Percentiles rank a stretch among this genome's conserved stretches.
phyloP scores from a whole-genome alignment of 352 stramenopile species.

The Pythium utonaiense region DNA sequence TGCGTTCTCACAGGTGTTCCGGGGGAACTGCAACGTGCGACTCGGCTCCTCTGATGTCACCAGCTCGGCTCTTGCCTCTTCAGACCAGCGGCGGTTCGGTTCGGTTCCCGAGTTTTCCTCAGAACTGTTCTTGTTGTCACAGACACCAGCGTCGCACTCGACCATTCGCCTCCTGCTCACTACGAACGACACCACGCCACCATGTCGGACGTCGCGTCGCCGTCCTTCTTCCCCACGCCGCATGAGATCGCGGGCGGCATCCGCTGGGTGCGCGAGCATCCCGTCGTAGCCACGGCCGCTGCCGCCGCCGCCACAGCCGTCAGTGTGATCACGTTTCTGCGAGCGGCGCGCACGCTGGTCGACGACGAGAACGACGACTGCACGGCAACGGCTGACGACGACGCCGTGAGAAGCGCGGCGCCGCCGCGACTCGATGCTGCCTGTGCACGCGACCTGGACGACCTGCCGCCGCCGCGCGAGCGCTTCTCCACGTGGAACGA shows the following conservation, averaged over 20 bases:
- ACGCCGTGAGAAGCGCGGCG: too few relatives aligned
- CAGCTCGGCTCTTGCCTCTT: conserved; percentile 3
- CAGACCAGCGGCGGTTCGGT: conserved; percentile 9
- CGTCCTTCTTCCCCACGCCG: conserved; percentile 79
- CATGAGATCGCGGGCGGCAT: conserved; percentile 73
- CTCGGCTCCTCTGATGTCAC: conserved; percentile 24
- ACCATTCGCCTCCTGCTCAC: not conserved
- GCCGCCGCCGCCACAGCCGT: conserved; percentile 64
- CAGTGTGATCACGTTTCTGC: conserved; percentile 63
- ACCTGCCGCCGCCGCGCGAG: conserved; percentile 16
- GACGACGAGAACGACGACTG: conserved; percentile 19
- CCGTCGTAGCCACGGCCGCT: conserved; percentile 63
- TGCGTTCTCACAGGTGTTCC: not conserved
- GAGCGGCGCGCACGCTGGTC: conserved; percentile 2
- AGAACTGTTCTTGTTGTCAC: conserved; percentile 17
- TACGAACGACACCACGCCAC: not conserved
- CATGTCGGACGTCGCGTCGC: conserved; percentile 63
- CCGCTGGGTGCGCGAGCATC: conserved; percentile 69
- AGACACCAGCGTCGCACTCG: conserved; percentile 1
- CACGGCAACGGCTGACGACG: not conserved
- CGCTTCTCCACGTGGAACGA: conserved; percentile 31
- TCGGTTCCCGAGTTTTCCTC: conserved; percentile 12
- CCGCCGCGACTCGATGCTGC: not conserved
- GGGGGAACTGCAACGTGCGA: conserved; percentile 26
- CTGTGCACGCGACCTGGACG: conserved; percentile 1